Evolutionary conservation across 2,329 filamentous ascomycete genomes (phyloP), one percentile per base, ranked within the genome.

Genomic region (Colletotrichum filicis): DNA sequence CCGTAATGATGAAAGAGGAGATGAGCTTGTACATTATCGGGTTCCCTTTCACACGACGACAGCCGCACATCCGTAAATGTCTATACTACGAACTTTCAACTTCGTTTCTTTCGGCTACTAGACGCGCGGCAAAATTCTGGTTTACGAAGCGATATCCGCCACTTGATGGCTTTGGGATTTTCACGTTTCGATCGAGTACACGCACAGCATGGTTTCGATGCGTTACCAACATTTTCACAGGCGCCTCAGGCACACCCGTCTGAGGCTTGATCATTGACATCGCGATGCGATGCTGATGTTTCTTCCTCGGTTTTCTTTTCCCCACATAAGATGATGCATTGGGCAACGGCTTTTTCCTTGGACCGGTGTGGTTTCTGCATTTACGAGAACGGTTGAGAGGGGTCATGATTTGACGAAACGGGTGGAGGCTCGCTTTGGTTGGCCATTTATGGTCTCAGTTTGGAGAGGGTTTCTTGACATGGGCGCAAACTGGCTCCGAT

Each of bases 1-100:
- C 35, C 42, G 28, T 73, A 68, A 74, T 68, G 37, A 66, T 73
- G 62, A 70, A 74, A 66, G 30, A 61, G 62, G 53, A 53, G 46
- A 62, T 59, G 66, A 58, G 46, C 57, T 64, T 74, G 73, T 74
- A 74, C 66, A 74, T 70, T 74, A 74, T 56, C 61, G 69, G 73
- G 66, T 37, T 66, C 42, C 55, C 68, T 64, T 73, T 49, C 69
- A 28, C 49, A 73, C 61, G 65, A 70, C 70, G 70, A 62, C 70
- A 49, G 60, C 66, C 30, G 24, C 65, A 35, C 61, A 60, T 55
- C 42, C 52, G 62, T 60, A 62, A 42, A 52, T 74, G 73, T 74
- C 57, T 55, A 74, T 74, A 74, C 62, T 53, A 56, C 59, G 66
- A 68, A 69, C 49, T 73, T 71, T 59, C 37, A 66, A 53, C 46